phyloP scores from a whole-genome alignment of 108 stramenopile genomes.

The Skeletonema potamos region DNA sequence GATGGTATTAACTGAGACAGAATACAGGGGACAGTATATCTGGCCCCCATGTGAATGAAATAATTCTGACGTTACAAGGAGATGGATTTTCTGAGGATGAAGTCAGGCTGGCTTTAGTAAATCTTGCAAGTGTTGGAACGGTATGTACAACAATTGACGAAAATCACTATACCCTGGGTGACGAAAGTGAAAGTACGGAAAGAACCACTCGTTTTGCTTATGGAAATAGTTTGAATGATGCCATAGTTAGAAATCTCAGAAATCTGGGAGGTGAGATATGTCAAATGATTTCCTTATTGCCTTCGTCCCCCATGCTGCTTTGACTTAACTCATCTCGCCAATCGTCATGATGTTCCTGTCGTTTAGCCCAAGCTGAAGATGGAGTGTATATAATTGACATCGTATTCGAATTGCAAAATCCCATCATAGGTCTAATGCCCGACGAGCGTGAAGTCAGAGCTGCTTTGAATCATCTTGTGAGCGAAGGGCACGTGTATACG shows the following conservation, averaged over 20 bases:
- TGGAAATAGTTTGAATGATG: constrained; percentile 26
- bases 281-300: too few relatives aligned
- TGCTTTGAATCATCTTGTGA: constrained; percentile 53
- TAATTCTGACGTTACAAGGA: constrained; percentile 12
- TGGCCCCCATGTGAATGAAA: constrained; percentile 44
- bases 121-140: constrained; percentile 63
- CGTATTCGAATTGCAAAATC: background rate
- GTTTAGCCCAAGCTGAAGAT: background rate
- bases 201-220: background rate
- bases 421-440: too few relatives aligned
- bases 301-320: too few relatives aligned
- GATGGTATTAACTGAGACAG: background rate
- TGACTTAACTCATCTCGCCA: background rate
- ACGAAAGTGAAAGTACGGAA: background rate
- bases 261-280: constrained; percentile 15
- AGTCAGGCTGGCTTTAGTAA: constrained; percentile 49
- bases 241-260: constrained; percentile 17
- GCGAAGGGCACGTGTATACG: constrained; percentile 83
- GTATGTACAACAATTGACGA: constrained; percentile 83
- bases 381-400: background rate
- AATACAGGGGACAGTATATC: constrained; percentile 15
- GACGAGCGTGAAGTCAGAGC: constrained; percentile 43
- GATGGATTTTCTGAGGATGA: constrained; percentile 47
- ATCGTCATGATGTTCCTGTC: background rate
- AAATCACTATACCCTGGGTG: constrained; percentile 32